phyloP scores from a whole-genome alignment of 306 rosid species.

The Casuarina cunninghamiana region DNA sequence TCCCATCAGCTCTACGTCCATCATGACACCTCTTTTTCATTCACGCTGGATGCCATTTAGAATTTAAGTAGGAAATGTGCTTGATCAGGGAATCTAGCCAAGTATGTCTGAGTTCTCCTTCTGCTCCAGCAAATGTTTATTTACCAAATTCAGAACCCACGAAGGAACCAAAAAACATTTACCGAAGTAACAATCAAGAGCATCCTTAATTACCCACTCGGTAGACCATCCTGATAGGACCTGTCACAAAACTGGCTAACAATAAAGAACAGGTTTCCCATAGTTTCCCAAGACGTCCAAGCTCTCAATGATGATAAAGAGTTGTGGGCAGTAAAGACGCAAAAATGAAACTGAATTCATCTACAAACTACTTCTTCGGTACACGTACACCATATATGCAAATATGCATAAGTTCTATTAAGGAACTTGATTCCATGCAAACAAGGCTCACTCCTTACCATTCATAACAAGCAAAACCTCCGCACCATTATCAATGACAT shows the following conservation, averaged over 20 bases:
- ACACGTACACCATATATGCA: slow-evolving; percentile 17
- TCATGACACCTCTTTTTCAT: background rate
- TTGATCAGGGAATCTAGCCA: background rate
- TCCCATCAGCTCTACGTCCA: background rate
- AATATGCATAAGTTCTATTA: background rate
- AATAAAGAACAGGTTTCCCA: slow-evolving; percentile 7
- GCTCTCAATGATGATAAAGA: slow-evolving; percentile 1
- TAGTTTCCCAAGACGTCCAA: slow-evolving; percentile 3
- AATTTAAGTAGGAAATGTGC: background rate
- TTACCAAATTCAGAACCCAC: background rate
- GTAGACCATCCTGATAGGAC: background rate
- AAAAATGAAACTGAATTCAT: slow-evolving; percentile 11
- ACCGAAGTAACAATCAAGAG: background rate
- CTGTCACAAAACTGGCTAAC: slow-evolving; percentile 22
- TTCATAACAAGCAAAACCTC: slow-evolving; percentile 86
- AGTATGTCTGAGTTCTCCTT: background rate
- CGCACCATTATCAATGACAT: slow-evolving; percentile 52
- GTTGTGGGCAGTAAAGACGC: background rate
- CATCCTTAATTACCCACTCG: background rate
- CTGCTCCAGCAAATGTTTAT: background rate
- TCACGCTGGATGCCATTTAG: background rate
- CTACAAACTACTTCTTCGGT: slow-evolving; percentile 20
- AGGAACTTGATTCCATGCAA: slow-evolving; percentile 19
- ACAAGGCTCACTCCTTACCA: slow-evolving; percentile 34
- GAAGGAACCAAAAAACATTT: background rate